These are phyloP conservation scores for Phoenix dactylifera DNA, from an alignment of 176 grass and related monocot species.

Conservation along the genomic window DNA sequence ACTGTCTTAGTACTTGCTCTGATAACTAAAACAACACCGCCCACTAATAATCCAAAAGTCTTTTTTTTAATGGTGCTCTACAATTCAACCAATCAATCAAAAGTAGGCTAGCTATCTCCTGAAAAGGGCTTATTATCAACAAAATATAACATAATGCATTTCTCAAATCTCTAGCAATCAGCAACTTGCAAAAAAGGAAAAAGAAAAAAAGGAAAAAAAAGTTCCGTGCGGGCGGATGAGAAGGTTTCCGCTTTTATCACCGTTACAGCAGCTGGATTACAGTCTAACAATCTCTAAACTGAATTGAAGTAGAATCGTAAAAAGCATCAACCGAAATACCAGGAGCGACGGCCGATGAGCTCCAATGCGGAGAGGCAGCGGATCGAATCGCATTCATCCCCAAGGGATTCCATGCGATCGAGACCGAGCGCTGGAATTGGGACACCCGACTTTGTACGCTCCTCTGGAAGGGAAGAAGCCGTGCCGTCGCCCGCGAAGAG, in stretches of 20 bases:
- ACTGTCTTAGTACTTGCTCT: too few species aligned
- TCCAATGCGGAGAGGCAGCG: not conserved
- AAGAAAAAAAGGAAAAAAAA: not conserved
- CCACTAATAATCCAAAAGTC: too few species aligned
- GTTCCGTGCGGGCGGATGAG: too few species aligned
- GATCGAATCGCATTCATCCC: not conserved
- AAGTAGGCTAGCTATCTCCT: too few species aligned
- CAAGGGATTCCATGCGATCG: not conserved
- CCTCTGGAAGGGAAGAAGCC: slow-evolving; percentile 2
- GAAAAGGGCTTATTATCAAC: too few species aligned
- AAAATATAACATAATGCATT: too few species aligned
- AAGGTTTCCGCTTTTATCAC: too few species aligned
- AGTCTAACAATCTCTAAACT: not conserved
- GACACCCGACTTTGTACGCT: not conserved
- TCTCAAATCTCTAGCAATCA: not conserved
- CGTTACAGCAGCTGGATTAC: not conserved
- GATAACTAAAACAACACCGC: too few species aligned
- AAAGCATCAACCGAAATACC: not conserved
- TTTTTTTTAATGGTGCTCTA: too few species aligned
- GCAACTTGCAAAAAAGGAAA: not conserved
- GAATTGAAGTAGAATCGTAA: not conserved
- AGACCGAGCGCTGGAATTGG: not conserved
- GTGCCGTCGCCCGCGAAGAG: not conserved
- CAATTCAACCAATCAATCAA: too few species aligned
- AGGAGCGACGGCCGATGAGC: not conserved